Conservation (phyloP, 768 basidiomycete genomes). For the Boletus tylopilopsis region DNA sequence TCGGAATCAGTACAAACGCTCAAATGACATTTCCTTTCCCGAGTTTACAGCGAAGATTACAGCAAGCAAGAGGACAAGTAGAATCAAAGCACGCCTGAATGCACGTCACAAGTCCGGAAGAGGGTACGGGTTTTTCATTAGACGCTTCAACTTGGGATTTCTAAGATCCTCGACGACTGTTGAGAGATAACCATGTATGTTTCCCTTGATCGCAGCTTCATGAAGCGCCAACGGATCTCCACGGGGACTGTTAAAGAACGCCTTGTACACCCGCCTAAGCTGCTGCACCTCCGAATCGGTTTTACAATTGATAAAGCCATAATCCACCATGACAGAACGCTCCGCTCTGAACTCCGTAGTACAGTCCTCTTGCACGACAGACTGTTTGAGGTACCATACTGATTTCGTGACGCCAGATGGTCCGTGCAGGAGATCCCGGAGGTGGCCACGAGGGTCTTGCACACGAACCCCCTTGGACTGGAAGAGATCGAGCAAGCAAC, state of each 20-base stretch:
- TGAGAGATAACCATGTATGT: background rate
- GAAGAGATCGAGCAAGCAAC: background rate
- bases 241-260: background rate
- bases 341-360: background rate
- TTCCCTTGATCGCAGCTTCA: background rate
- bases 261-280: background rate
- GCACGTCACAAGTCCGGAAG: slow-evolving; percentile 2
- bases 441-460: background rate
- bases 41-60: too few relatives aligned
- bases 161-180: background rate
- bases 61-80: too few relatives aligned
- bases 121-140: background rate
- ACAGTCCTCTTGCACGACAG: background rate
- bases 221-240: background rate
- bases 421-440: slow-evolving; percentile 1
- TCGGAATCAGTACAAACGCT: too few relatives aligned
- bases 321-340: background rate
- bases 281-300: background rate
- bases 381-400: slow-evolving; percentile 1
- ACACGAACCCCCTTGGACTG: background rate
- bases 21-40: too few relatives aligned
- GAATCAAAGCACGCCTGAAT: too few relatives aligned
- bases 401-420: background rate
- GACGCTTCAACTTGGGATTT: background rate
- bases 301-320: slow-evolving; percentile 2